Evolutionary conservation across 345 rosid genomes (phyloP), one percentile per base, ranked within the genome.

Genomic region (Xanthoceras sorbifolium): DNA sequence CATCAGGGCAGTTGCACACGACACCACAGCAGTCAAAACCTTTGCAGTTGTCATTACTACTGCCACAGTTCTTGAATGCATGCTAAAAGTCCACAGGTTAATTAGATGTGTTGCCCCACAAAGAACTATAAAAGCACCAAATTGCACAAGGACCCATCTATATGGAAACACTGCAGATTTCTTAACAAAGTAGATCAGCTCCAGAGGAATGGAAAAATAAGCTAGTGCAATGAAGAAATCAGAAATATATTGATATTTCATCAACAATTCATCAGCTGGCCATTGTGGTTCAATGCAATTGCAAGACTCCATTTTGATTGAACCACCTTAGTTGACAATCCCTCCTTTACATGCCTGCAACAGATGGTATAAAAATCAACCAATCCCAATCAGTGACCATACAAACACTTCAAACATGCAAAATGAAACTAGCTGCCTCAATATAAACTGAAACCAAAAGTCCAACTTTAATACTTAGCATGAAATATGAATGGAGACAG

Each of bases 141-240:
- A 97, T 84, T 97, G 99, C 68, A 97, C 98, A 59, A 97, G 99
- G 28, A 97, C 99, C 98, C 99, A 97, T 86, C 92, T 80, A 74
- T 97, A 97, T 3, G 99, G 98, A 67, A 97, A 94, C 23, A 94
- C 91, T 0, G 97, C 85, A 26, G 99, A 97, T 82, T 97, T 94
- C 89, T 97, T 97, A 72, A 97, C 99, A 61, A 97, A 97, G 80
- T 97, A 97, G 52, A 97, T 92, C 61, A 97, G 85, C 87, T 97
- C 99, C 1, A 96, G 82, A 68, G 99, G 99, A 78, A 97, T 97
- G 2, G 99, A 97, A 73, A 97, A 97, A 77, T 97, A 97, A 9
- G 99, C 99, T 76, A 97, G 83, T 4, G 99, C 99, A 57, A 97
- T 97, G 77, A 97, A 92, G 92, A 97, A 94, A 84, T 97, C 99